These are phyloP conservation scores for Ceratocystis variospora DNA, from an alignment of 2,329 filamentous ascomycete genomes.

Conservation along the genomic window DNA sequence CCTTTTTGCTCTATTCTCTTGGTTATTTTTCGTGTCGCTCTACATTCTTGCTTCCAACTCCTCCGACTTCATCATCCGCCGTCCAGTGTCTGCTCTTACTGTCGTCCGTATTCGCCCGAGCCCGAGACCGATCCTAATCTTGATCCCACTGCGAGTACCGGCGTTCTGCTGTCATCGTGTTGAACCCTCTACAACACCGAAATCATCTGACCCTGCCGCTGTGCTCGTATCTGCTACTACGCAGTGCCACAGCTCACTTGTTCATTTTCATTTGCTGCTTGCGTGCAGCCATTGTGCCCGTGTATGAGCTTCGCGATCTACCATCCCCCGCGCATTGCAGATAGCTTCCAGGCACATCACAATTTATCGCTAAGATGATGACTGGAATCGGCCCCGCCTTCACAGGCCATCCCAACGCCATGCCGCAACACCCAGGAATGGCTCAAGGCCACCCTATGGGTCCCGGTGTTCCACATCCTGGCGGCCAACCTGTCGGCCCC, in stretches of 20 bases:
- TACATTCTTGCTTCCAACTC: background rate
- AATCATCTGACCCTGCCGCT: background rate
- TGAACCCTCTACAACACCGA: background rate
- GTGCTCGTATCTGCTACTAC: background rate
- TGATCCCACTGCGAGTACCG: background rate
- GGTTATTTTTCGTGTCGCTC: background rate
- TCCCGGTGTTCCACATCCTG: slow-evolving; percentile 51
- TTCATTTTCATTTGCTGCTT: background rate
- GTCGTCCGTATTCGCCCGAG: slow-evolving; percentile 14
- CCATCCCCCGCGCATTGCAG: background rate
- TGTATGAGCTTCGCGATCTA: background rate
- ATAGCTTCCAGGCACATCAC: background rate
- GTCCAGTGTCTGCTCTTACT: slow-evolving; percentile 19
- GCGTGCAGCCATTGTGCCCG: background rate
- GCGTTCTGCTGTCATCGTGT: background rate
- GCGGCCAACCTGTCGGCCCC: slow-evolving; percentile 49
- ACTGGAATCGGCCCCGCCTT: slow-evolving; percentile 52
- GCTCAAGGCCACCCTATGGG: slow-evolving; percentile 48
- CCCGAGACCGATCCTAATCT: background rate
- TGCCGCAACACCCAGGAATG: slow-evolving; percentile 58
- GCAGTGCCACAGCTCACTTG: background rate
- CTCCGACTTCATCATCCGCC: background rate
- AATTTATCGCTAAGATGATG: slow-evolving; percentile 44
- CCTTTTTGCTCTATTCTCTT: background rate
- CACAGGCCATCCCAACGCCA: slow-evolving; percentile 52